Percentiles rank a stretch among this genome's conserved stretches.
Conservation (phyloP, 768 basidiomycete genomes). For the Asterophora lycoperdoides region DNA sequence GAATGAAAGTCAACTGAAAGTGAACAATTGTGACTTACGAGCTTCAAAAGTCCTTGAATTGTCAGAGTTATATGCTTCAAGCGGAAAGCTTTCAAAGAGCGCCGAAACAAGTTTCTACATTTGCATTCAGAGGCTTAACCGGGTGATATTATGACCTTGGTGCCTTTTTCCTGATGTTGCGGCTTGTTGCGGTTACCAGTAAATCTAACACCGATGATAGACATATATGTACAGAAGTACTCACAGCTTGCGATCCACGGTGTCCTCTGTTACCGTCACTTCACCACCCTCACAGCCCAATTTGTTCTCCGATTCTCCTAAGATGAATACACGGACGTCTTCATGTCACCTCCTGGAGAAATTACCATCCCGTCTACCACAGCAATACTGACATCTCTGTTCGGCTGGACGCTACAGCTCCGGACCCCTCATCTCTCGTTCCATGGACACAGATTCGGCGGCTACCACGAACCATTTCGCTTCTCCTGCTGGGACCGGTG, state of each 20-base stretch:
- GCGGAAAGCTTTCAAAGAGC: too few species aligned
- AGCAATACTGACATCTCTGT: slow-evolving; percentile 42
- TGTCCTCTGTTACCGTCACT: slow-evolving; percentile 32
- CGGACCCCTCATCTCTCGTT: slow-evolving; percentile 31
- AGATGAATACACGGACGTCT: slow-evolving; percentile 13
- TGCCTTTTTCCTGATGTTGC: too few species aligned
- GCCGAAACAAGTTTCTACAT: too few species aligned
- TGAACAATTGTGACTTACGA: too few species aligned
- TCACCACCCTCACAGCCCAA: not conserved
- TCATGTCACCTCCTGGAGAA: slow-evolving; percentile 15
- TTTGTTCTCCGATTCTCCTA: not conserved
- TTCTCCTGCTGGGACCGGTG: slow-evolving; percentile 5
- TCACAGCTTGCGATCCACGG: slow-evolving; percentile 43
- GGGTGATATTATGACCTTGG: slow-evolving; percentile 58
- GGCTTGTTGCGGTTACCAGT: too few species aligned
- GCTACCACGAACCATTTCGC: slow-evolving; percentile 7
- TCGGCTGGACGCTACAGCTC: slow-evolving; percentile 43
- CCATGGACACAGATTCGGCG: not conserved
- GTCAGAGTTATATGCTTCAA: too few species aligned
- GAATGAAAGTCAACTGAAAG: too few species aligned
- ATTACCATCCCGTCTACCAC: slow-evolving; percentile 31
- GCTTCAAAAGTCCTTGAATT: too few species aligned
- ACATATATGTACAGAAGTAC: slow-evolving; percentile 52
- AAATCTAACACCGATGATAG: slow-evolving; percentile 29
- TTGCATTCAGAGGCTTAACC: too few species aligned